Evolutionary conservation across 225 moss, liverwort and hornwort species (phyloP).

Genomic region (Polytrichum formosum): DNA sequence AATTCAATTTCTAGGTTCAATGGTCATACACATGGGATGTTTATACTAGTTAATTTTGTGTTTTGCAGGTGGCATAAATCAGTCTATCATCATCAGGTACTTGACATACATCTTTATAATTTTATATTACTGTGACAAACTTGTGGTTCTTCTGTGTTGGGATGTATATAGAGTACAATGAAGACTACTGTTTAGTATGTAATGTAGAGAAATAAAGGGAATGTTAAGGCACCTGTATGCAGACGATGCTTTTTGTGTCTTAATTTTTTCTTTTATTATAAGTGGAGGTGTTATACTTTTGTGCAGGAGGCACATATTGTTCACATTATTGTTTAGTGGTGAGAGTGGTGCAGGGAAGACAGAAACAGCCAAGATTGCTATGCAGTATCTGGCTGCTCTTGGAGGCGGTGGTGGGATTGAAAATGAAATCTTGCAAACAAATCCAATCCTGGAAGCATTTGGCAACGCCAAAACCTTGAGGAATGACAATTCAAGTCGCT

Average conservation of each 20-base stretch:
- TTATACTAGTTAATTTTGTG: too few relatives aligned
- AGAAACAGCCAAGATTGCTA: slow-evolving; percentile 86
- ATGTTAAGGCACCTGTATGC: too few relatives aligned
- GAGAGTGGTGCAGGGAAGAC: slow-evolving; percentile 96
- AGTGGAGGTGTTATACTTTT: too few relatives aligned
- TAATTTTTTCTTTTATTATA: too few relatives aligned
- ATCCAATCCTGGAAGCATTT: slow-evolving; percentile 86
- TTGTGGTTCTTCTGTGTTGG: too few relatives aligned
- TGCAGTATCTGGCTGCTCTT: slow-evolving; percentile 85
- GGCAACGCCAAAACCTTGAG: slow-evolving; percentile 82
- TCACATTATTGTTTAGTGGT: slow-evolving; percentile 38
- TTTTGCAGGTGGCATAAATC: slow-evolving; percentile 64
- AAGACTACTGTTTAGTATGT: too few relatives aligned
- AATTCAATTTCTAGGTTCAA: too few relatives aligned
- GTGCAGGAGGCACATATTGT: not conserved
- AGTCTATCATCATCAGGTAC: slow-evolving; percentile 80
- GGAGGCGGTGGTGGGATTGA: slow-evolving; percentile 86
- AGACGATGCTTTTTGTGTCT: too few relatives aligned
- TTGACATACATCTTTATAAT: not conserved
- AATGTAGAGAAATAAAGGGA: too few relatives aligned
- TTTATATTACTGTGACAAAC: too few relatives aligned
- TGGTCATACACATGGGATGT: too few relatives aligned
- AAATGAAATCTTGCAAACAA: slow-evolving; percentile 80
- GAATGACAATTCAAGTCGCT: slow-evolving; percentile 92
- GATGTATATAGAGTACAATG: too few relatives aligned